These are phyloP conservation scores for Globisporangium paroecandrum DNA, from an alignment of 352 stramenopile species.

Conservation along the genomic window DNA sequence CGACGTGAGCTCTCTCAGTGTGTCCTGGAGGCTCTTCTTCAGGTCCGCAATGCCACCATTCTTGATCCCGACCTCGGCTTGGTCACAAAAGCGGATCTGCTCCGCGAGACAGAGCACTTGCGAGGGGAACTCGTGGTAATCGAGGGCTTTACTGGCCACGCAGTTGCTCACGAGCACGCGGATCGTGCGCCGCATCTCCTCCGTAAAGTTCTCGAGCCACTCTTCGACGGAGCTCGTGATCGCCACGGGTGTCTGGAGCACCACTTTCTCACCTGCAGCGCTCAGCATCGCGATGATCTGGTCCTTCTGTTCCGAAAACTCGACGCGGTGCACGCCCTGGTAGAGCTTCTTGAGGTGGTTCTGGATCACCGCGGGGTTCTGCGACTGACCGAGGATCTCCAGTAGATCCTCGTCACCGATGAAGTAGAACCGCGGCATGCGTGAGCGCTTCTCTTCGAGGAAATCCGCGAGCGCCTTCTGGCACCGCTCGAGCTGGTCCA, in stretches of 20 bases:
- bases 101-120: constrained; percentile 92
- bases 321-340: constrained; percentile 91
- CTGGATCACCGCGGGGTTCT: constrained; percentile 93
- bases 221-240: constrained; percentile 91
- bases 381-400: constrained; percentile 92
- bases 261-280: constrained; percentile 76
- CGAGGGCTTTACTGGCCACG: constrained; percentile 63
- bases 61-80: constrained; percentile 85
- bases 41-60: constrained; percentile 64
- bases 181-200: constrained; percentile 91
- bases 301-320: constrained; percentile 81
- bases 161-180: constrained; percentile 73
- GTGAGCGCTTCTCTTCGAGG: constrained; percentile 91
- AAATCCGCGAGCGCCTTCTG: constrained; percentile 94
- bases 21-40: constrained; percentile 64
- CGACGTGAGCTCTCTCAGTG: constrained; percentile 65
- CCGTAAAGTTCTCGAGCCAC: constrained; percentile 90
- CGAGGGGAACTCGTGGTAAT: constrained; percentile 89
- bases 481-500: constrained; percentile 93
- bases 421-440: constrained; percentile 96
- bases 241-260: constrained; percentile 73
- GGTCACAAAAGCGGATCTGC: constrained; percentile 89
- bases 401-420: constrained; percentile 95
- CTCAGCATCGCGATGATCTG: constrained; percentile 90
- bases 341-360: constrained; percentile 96